A percentile compares a stretch with the other conserved stretches of the same genome.
Conservation (phyloP, 805 yeast species). For the Kluyveromyces siamensis region DNA sequence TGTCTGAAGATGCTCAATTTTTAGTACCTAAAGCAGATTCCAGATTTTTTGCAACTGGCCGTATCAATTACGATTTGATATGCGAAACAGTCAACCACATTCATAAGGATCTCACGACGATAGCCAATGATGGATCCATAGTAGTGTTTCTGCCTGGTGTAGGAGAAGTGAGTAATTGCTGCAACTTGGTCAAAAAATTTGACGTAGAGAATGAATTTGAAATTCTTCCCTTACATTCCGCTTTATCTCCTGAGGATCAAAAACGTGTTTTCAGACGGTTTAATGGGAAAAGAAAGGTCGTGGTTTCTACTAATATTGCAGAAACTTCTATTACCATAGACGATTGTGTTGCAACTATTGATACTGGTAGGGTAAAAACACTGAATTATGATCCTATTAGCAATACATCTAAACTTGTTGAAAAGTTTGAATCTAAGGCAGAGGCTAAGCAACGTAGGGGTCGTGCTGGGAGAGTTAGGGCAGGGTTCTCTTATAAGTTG, state of each 20-base stretch:
- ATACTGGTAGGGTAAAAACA: slow-evolving; percentile 77
- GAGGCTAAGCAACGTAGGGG: slow-evolving; percentile 90
- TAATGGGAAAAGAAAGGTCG: slow-evolving; percentile 60
- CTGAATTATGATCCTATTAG: slow-evolving; percentile 59
- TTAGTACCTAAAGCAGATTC: slow-evolving; percentile 57
- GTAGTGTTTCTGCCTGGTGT: slow-evolving; percentile 86
- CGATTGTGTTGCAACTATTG: slow-evolving; percentile 88
- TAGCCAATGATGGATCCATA: slow-evolving; percentile 56
- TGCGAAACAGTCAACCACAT: slow-evolving; percentile 45
- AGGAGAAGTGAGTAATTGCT: slow-evolving; percentile 67
- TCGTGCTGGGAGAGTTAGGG: slow-evolving; percentile 92
- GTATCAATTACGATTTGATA: slow-evolving; percentile 67
- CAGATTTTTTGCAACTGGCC: slow-evolving; percentile 53
- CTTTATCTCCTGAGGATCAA: slow-evolving; percentile 75
- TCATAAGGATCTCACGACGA: slow-evolving; percentile 37
- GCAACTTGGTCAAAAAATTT: slow-evolving; percentile 16
- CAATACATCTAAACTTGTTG: slow-evolving; percentile 64
- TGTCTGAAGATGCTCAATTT: slow-evolving; percentile 27
- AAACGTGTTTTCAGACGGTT: slow-evolving; percentile 58
- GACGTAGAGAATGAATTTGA: slow-evolving; percentile 24
- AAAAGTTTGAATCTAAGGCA: slow-evolving; percentile 83
- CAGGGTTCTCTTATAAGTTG: slow-evolving; percentile 74
- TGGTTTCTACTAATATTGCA: slow-evolving; percentile 88
- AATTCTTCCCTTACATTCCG: slow-evolving; percentile 78
- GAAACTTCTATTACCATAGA: slow-evolving; percentile 96